A percentile compares a stretch with the other conserved stretches of the same genome.
Conservation (phyloP, 768 basidiomycete genomes). For the Tubosaeta brunneosetosa region DNA sequence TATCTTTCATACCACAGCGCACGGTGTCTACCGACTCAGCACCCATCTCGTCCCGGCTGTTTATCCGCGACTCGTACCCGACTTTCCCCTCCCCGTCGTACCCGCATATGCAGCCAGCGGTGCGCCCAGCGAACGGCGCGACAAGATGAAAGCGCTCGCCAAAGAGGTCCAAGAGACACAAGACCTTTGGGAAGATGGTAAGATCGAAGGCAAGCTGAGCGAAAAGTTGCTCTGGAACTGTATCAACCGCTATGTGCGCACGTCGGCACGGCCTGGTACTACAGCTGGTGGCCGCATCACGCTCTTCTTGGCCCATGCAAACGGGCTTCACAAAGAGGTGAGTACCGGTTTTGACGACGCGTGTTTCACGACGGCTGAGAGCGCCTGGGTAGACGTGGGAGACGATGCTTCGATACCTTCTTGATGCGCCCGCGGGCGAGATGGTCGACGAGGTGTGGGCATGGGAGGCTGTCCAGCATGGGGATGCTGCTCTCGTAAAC, state of each 20-base stretch:
- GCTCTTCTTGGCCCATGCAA: constrained; percentile 75
- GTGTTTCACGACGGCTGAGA: neutral
- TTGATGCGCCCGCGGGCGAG: constrained; percentile 38
- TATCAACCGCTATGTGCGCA: constrained; percentile 60
- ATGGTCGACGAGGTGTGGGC: constrained; percentile 72
- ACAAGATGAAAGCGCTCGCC: constrained; percentile 6
- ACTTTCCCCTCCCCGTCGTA: constrained; percentile 20
- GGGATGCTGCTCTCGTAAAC: constrained; percentile 79
- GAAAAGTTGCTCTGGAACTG: constrained; percentile 58
- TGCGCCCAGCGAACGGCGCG: constrained; percentile 8
- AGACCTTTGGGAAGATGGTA: constrained; percentile 10
- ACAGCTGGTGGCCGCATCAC: constrained; percentile 43
- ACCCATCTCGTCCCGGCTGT: constrained; percentile 30
- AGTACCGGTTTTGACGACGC: constrained; percentile 10
- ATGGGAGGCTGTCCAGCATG: constrained; percentile 82
- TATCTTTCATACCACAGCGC: constrained; percentile 16
- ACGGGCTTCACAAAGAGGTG: constrained; percentile 85
- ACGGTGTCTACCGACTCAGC: constrained; percentile 20
- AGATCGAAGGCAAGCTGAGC: constrained; percentile 13
- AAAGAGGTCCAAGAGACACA: constrained; percentile 19
- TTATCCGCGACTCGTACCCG: constrained; percentile 21
- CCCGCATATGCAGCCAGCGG: constrained; percentile 9
- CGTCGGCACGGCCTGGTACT: neutral
- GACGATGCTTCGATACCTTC: constrained; percentile 50
- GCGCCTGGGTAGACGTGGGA: constrained; percentile 65